A percentile compares a stretch with the other conserved stretches of the same genome.
Evolutionary conservation across 345 rosid genomes (phyloP).

Genomic region (Camelina sativa): DNA sequence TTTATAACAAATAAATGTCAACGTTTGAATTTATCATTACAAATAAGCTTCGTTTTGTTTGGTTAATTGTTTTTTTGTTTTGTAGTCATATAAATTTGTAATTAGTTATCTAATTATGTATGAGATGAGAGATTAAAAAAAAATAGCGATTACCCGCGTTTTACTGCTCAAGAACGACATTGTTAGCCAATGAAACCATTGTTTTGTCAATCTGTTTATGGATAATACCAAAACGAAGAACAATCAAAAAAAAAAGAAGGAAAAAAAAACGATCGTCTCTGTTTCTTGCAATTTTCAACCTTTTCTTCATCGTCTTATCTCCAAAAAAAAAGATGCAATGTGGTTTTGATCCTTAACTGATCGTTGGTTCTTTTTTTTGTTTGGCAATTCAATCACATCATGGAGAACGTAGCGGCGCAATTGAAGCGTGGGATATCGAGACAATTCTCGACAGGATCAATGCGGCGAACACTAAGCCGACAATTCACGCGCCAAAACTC

Average conservation of each 20-base stretch:
- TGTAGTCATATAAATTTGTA: background rate
- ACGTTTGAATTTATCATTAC: background rate
- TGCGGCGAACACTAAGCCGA: conserved; percentile 56
- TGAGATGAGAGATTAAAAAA: background rate
- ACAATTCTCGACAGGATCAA: conserved; percentile 75
- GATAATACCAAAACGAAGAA: background rate
- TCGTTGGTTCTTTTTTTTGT: background rate
- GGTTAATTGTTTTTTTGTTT: background rate
- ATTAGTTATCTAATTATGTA: conserved; percentile 13
- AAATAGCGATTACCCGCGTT: conserved; percentile 41
- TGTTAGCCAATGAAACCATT: conserved; percentile 25
- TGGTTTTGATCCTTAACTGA: conserved; percentile 29
- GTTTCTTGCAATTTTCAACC: background rate
- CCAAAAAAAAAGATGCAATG: background rate
- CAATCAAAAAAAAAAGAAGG: background rate
- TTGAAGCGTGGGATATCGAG: conserved; percentile 78
- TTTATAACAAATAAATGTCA: background rate
- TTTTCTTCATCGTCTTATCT: conserved; percentile 1
- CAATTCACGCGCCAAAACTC: conserved; percentile 70
- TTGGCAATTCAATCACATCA: conserved; percentile 16
- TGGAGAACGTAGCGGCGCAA: conserved; percentile 68
- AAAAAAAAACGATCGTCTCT: conserved; percentile 21
- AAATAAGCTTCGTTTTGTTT: background rate
- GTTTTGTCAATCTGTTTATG: conserved; percentile 3
- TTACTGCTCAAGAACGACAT: conserved; percentile 32